A percentile compares a stretch with the other conserved stretches of the same genome.
These are phyloP conservation scores for Cytospora schulzeri DNA, from an alignment of 2,329 filamentous ascomycete genomes.

Conservation along the genomic window DNA sequence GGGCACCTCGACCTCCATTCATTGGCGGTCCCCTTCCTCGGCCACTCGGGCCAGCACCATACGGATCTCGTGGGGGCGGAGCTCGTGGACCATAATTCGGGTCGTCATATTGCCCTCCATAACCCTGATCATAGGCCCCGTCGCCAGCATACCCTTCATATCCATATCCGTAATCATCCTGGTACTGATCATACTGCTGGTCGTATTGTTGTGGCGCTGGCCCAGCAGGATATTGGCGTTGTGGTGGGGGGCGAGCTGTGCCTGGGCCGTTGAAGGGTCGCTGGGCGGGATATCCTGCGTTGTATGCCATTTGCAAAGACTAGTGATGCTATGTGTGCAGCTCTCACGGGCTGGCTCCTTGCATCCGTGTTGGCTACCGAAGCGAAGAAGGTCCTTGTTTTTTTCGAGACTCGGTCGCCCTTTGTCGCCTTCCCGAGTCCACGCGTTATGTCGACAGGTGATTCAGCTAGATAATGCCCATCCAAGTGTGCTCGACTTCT, in stretches of 20 bases:
- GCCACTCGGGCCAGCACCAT: constrained; percentile 43
- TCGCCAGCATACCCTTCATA: constrained; percentile 44
- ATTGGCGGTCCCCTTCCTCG: constrained; percentile 47
- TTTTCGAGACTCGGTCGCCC: background rate
- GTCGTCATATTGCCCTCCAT: constrained; percentile 44
- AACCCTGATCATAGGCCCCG: constrained; percentile 44
- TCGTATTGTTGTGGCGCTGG: constrained; percentile 40
- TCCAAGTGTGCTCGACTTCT: background rate
- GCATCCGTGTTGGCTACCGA: background rate
- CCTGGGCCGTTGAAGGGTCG: constrained; percentile 52
- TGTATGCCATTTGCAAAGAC: constrained; percentile 50
- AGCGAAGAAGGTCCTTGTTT: background rate
- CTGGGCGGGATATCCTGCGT: constrained; percentile 48
- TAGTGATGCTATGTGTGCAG: constrained; percentile 1
- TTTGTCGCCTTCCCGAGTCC: constrained; percentile 3
- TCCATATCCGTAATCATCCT: constrained; percentile 49
- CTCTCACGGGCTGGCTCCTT: constrained; percentile 10
- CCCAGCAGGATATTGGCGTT: constrained; percentile 39
- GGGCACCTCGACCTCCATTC: constrained; percentile 48
- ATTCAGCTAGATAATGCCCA: background rate
- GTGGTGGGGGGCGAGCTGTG: constrained; percentile 44
- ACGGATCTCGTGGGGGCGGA: constrained; percentile 48
- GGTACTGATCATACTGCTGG: constrained; percentile 50
- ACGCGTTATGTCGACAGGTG: background rate
- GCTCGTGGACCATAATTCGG: constrained; percentile 48